Evolutionary conservation across 805 yeast species (phyloP).

Genomic region (Metschnikowia koreensis): DNA sequence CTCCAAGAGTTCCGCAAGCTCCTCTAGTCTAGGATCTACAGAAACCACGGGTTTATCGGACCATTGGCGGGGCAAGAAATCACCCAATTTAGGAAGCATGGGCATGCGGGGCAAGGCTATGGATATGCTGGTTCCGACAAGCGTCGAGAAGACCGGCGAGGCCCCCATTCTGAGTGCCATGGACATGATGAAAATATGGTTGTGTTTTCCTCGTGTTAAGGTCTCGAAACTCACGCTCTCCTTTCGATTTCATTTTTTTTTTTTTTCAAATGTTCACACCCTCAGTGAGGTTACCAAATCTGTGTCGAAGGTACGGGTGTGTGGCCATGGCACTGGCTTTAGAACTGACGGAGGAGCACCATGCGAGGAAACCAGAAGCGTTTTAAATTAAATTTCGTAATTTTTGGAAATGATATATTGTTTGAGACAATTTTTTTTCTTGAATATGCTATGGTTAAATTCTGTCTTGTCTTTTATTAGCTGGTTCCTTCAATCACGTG

Average conservation of each 20-base stretch:
- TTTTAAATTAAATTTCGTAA: no score
- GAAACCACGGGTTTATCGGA: slow-evolving; percentile 2
- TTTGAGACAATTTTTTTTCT: no score
- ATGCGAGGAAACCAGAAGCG: no score
- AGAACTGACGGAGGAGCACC: background rate
- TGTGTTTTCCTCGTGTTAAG: background rate
- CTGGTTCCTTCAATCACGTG: no score
- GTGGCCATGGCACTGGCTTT: background rate
- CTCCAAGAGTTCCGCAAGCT: slow-evolving; percentile 40
- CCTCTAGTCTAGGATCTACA: slow-evolving; percentile 30
- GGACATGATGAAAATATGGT: slow-evolving; percentile 18
- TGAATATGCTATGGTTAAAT: no score
- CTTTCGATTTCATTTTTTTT: background rate
- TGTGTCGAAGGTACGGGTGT: background rate
- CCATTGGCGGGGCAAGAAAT: slow-evolving; percentile 14
- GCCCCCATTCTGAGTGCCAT: slow-evolving; percentile 25
- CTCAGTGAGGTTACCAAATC: background rate
- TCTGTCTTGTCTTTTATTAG: no score
- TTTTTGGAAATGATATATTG: no score
- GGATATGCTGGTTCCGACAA: slow-evolving; percentile 7
- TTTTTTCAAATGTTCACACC: background rate
- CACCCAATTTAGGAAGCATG: slow-evolving; percentile 13
- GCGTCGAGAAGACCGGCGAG: slow-evolving; percentile 16
- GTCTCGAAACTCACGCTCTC: background rate
- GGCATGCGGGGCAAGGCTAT: slow-evolving; percentile 17